Percentiles rank a stretch among this genome's conserved stretches.
Evolutionary conservation across 371 early-diverging fungal species (phyloP).

Genomic region (Mucor saturninus): DNA sequence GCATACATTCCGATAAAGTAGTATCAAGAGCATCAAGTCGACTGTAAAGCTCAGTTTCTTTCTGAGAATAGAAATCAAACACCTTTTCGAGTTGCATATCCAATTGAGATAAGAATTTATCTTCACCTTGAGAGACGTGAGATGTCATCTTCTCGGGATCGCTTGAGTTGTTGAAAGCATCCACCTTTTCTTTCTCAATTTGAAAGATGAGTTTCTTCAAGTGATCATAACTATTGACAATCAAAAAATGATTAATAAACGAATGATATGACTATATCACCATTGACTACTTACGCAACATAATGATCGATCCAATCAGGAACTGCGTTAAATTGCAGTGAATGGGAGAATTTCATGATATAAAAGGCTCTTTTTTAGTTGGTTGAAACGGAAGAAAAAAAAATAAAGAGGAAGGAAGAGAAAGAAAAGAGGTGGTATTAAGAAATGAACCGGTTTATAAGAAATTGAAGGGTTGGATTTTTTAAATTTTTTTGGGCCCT

Average conservation of each 20-base stretch:
- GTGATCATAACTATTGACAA: conserved; percentile 72
- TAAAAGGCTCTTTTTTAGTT: neutral
- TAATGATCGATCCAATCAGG: conserved; percentile 91
- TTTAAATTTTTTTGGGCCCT: neutral
- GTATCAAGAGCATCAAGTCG: conserved; percentile 31
- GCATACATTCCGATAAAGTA: conserved; percentile 17
- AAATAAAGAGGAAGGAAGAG: neutral
- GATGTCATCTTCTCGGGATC: conserved; percentile 32
- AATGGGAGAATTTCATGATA: conserved; percentile 89
- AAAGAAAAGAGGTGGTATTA: conserved; percentile 7
- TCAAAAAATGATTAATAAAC: neutral
- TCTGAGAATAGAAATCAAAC: conserved; percentile 77
- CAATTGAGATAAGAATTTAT: conserved; percentile 66
- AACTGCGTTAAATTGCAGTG: conserved; percentile 86
- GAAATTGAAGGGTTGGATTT: conserved; percentile 3
- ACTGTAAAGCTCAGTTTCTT: conserved; percentile 75
- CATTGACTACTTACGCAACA: conserved; percentile 54
- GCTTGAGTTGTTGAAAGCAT: conserved; percentile 35
- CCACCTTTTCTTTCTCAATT: conserved; percentile 84
- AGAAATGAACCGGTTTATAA: conserved; percentile 6
- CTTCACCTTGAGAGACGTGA: conserved; percentile 21
- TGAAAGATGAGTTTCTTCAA: conserved; percentile 90
- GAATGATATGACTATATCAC: neutral
- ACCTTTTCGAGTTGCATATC: conserved; percentile 86
- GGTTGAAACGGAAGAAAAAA: conserved; percentile 10